Evolutionary conservation across 441 rosid genomes (phyloP), one percentile per base, ranked within the genome.

Genomic region (Erysimum cheiri): DNA sequence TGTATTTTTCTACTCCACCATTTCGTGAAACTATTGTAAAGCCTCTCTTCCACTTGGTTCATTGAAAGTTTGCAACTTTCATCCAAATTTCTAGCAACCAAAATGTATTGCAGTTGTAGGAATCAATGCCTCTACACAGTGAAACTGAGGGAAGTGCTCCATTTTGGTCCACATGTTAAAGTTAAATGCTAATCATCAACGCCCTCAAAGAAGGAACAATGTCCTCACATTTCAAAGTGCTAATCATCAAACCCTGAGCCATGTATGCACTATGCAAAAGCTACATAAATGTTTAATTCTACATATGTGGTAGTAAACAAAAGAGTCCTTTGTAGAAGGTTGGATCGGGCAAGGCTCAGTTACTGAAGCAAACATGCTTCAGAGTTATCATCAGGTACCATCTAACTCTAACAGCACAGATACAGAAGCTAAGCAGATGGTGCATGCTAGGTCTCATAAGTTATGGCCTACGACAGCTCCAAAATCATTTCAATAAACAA

Each of bases 11-110:
- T 13, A 56, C 8, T 7, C 59, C 37, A 17, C 14, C 8, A 37
- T 22, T 37, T 29, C 1, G n/a, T 31, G 33, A 40, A 28, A 31
- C 15, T n/a, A 40, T 13, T 19, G 13, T 40, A 41, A 32, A 33
- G 64, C 35, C 36, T 41, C 52, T 56, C 35, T 44, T 69, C 8
- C 39, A 58, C 31, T 35, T 69, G 40, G 46, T 44, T 44, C 64
- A 58, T 47, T 36, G 24, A 28, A 49, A 44, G 24, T 22, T 22
- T 22, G 24, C 2, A 22, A 22, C 2, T 22, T 22, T 1, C 24
- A 22, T 22, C 24, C 24, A 22, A 22, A 22, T 22, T 22, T n/a
- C 22, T 22, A 22, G 24, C 24, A 22, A 22, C 24, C 1, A 22
- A 22, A 22, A 22, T 22, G 24, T 22, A 2, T 22, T 22, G 24